Conservation (phyloP, 2,329 filamentous ascomycete genomes). For the Diaporthe sp. region DNA sequence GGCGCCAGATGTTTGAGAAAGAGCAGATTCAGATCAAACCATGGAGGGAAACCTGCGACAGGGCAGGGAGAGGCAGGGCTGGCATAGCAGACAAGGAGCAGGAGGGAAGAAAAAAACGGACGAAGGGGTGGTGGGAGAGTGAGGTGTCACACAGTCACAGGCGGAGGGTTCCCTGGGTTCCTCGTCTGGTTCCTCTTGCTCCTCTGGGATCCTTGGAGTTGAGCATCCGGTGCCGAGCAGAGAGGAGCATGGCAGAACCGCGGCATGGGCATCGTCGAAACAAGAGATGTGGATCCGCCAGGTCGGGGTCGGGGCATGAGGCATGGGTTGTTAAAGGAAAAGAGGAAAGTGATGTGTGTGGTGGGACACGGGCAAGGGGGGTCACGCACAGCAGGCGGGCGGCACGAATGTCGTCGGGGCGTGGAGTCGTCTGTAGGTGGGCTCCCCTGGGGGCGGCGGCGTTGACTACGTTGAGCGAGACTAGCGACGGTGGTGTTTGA, state of each 20-base stretch:
- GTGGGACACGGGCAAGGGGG: constrained; percentile 8
- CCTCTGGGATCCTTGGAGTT: constrained; percentile 17
- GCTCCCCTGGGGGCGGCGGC: constrained; percentile 20
- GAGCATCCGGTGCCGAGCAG: constrained; percentile 27
- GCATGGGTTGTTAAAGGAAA: neutral
- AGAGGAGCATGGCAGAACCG: constrained; percentile 26
- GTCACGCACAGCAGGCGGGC: neutral
- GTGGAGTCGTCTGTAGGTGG: constrained; percentile 4
- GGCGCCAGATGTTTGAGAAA: constrained; percentile 27
- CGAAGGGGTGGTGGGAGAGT: constrained; percentile 34
- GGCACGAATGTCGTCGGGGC: constrained; percentile 23
- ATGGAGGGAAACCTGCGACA: constrained; percentile 33
- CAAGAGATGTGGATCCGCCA: constrained; percentile 29
- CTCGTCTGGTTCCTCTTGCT: neutral
- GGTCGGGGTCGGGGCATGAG: constrained; percentile 17
- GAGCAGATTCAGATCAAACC: constrained; percentile 38
- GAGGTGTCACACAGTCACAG: constrained; percentile 5
- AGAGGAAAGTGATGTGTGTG: constrained; percentile 5
- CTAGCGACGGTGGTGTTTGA: constrained; percentile 31
- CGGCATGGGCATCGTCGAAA: constrained; percentile 30
- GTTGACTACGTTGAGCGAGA: constrained; percentile 16
- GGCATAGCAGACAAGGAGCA: constrained; percentile 32
- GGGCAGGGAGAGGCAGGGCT: constrained; percentile 30
- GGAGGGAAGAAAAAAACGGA: constrained; percentile 35
- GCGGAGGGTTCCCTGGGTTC: constrained; percentile 8